A percentile compares a stretch with the other conserved stretches of the same genome.
These are phyloP conservation scores for Colletotrichum scovillei DNA, from an alignment of 2,329 filamentous ascomycete genomes.

Conservation along the genomic window DNA sequence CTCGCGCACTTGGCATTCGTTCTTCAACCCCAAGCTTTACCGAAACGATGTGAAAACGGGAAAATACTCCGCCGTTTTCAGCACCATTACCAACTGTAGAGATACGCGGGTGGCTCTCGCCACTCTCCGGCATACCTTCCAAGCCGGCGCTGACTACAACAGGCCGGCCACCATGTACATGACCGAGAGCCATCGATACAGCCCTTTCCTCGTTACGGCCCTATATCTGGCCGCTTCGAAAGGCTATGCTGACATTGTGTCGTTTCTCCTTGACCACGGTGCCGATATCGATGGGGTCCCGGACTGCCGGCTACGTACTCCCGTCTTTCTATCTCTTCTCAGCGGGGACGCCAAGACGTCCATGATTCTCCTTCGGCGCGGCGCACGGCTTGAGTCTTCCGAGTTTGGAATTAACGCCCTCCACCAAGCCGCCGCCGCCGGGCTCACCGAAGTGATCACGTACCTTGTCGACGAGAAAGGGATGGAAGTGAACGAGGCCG, in stretches of 20 bases:
- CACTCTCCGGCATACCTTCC: not conserved
- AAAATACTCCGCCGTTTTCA: not conserved
- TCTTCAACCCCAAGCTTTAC: constrained; percentile 13
- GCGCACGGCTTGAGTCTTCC: not conserved
- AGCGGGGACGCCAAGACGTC: not conserved
- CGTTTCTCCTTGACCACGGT: not conserved
- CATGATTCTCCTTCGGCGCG: not conserved
- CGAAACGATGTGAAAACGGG: not conserved
- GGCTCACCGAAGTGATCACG: not conserved
- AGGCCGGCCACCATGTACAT: not conserved
- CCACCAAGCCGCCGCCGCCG: not conserved
- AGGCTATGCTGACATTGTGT: not conserved
- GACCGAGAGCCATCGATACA: not conserved
- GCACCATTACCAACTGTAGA: not conserved
- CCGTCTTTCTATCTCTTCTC: not conserved
- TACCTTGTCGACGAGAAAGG: not conserved
- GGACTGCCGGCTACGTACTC: not conserved
- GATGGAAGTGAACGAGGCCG: not conserved
- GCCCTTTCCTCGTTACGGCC: constrained; percentile 10
- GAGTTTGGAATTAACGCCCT: not conserved
- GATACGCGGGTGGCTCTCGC: not conserved
- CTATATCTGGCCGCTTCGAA: not conserved
- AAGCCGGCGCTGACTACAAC: not conserved
- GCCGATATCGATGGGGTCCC: not conserved
- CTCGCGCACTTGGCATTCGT: not conserved